These are phyloP conservation scores for Cardamine occulta DNA, from an alignment of 345 rosid species.

Conservation along the genomic window DNA sequence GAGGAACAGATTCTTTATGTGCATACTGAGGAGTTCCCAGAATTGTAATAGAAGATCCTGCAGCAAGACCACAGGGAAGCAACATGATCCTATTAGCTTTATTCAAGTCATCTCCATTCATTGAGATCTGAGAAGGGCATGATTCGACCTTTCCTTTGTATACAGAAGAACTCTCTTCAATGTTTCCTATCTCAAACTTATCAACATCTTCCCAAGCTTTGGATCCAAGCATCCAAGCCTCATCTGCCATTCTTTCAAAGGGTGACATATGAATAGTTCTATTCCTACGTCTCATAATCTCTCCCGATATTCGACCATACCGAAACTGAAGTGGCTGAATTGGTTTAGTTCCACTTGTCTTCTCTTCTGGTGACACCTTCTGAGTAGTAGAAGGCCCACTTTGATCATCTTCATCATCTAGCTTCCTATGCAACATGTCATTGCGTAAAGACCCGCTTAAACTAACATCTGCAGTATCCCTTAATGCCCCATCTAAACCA, in stretches of 20 bases:
- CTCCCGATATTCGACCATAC: constrained; percentile 82
- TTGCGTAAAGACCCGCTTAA: constrained; percentile 66
- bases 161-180: constrained; percentile 44
- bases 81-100: constrained; percentile 68
- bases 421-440: constrained; percentile 67
- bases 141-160: constrained; percentile 59
- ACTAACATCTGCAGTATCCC: constrained; percentile 54
- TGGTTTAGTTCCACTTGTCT: constrained; percentile 36
- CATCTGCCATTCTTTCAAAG: constrained; percentile 87
- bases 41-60: constrained; percentile 89
- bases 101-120: constrained; percentile 69
- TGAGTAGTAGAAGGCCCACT: constrained; percentile 62
- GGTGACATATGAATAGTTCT: constrained; percentile 61
- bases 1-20: constrained; percentile 87
- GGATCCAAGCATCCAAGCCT: constrained; percentile 88
- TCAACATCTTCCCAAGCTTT: constrained; percentile 91
- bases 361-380: constrained; percentile 55
- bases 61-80: constrained; percentile 96
- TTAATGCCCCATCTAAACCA: constrained; percentile 54
- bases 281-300: constrained; percentile 71
- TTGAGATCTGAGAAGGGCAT: constrained; percentile 84
- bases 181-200: constrained; percentile 54
- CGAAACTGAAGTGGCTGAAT: constrained; percentile 63
- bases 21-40: constrained; percentile 88
- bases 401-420: constrained; percentile 63